phyloP scores from a whole-genome alignment of 371 early-diverging fungal species.

The Batrachochytrium dendrobatidis region DNA sequence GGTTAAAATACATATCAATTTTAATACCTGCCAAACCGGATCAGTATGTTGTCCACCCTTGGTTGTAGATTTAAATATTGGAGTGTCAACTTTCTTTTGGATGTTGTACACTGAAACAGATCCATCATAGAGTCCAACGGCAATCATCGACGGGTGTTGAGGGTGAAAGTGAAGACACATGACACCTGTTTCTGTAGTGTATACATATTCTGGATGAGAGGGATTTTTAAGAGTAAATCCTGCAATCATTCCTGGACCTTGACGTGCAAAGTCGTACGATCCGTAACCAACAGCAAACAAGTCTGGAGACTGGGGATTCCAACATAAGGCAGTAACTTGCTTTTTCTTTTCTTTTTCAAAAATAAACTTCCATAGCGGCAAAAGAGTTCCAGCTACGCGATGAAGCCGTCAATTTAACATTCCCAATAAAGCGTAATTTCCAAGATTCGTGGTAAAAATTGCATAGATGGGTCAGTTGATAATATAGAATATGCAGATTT shows the following conservation, averaged over 20 bases:
- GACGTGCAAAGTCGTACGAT: slow-evolving; percentile 46
- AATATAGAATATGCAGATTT: too few relatives aligned
- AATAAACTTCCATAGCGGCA: slow-evolving; percentile 52
- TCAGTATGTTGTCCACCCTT: slow-evolving; percentile 40
- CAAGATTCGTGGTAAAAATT: too few relatives aligned
- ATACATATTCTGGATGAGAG: slow-evolving; percentile 47
- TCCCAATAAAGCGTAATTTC: too few relatives aligned
- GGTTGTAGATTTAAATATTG: slow-evolving; percentile 31
- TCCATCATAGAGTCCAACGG: slow-evolving; percentile 53
- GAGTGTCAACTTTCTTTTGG: slow-evolving; percentile 38
- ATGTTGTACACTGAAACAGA: slow-evolving; percentile 46
- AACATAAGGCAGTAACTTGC: slow-evolving; percentile 47
- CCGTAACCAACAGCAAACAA: slow-evolving; percentile 54
- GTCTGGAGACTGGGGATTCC: slow-evolving; percentile 45
- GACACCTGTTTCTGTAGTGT: slow-evolving; percentile 44
- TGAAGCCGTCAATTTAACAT: background rate
- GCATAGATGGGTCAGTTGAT: too few relatives aligned
- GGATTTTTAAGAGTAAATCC: slow-evolving; percentile 53
- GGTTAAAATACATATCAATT: background rate
- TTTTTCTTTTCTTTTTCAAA: slow-evolving; percentile 50
- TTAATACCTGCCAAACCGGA: slow-evolving; percentile 40
- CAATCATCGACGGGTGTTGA: slow-evolving; percentile 49
- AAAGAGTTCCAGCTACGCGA: slow-evolving; percentile 39
- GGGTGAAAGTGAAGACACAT: slow-evolving; percentile 50
- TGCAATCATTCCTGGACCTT: slow-evolving; percentile 53